Evolutionary conservation across 768 basidiomycete genomes (phyloP).

Genomic region (Hortiboletus campestris): DNA sequence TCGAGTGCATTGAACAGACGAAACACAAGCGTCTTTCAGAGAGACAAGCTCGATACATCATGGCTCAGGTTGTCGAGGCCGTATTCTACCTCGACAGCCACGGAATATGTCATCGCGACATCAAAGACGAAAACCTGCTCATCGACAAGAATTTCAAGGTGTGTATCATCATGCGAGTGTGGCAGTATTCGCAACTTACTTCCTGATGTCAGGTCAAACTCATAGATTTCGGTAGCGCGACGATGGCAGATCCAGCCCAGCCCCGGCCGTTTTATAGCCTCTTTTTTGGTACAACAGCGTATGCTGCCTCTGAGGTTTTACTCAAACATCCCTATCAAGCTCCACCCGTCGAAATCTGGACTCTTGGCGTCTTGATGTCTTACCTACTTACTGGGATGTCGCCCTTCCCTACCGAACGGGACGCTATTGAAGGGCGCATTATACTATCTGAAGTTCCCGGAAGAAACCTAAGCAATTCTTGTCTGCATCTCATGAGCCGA

Average conservation of each 20-base stretch:
- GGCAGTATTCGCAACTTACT: conserved; percentile 10
- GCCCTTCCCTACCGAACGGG: conserved; percentile 86
- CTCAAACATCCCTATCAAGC: conserved; percentile 87
- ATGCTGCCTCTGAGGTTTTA: conserved; percentile 93
- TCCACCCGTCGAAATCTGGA: conserved; percentile 95
- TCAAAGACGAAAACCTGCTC: conserved; percentile 95
- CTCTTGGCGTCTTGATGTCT: conserved; percentile 90
- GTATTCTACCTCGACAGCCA: conserved; percentile 76
- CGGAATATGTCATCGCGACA: conserved; percentile 91
- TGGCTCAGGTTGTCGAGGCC: conserved; percentile 84
- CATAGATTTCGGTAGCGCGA: conserved; percentile 94
- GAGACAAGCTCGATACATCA: conserved; percentile 75
- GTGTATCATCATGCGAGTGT: not conserved
- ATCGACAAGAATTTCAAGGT: conserved; percentile 74
- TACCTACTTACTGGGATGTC: conserved; percentile 91
- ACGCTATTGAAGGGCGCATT: conserved; percentile 68
- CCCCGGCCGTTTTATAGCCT: conserved; percentile 67
- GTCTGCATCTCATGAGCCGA: conserved; percentile 62
- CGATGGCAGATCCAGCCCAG: conserved; percentile 60
- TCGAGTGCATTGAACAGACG: conserved; percentile 92
- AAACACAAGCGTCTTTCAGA: conserved; percentile 78
- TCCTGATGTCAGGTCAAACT: conserved; percentile 68
- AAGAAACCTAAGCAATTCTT: conserved; percentile 42
- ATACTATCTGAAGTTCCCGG: conserved; percentile 44
- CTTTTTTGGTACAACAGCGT: conserved; percentile 94